Base-by-base conservation (phyloP, 2,329 filamentous ascomycete species). In the Penicillium sp. region DNA sequence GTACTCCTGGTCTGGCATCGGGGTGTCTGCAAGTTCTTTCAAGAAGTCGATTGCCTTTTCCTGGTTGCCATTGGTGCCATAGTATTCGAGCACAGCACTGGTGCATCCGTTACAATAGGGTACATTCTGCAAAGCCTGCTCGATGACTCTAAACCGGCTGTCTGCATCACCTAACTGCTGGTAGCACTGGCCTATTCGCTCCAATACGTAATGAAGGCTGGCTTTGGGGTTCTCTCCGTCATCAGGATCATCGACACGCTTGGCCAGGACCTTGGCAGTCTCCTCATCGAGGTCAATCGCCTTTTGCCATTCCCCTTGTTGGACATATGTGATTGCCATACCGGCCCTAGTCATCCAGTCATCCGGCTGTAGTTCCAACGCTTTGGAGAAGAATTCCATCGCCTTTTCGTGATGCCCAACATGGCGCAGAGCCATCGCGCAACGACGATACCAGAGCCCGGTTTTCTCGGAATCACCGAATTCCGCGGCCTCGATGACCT, bases 281-380 rank as follows among this genome's bases (percentile, higher is more conserved):
- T 66, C 58, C 23, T 57, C 58, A 41, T 71, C 69, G 9, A 70
- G 50, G 21, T 68, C 68, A 44, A 61, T 44, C 2, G 68, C 65
- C 30, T 73, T 57, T 7, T 49, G n/a, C 48, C 52, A 64, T 23
- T 64, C 38, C 7, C 23, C 5, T 11, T 26, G 15, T 11, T 5
- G 2, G 5, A 15, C 5, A 38, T 62, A 57, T 23, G 56, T 50
- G 1, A 21, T 46, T 9, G 63, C 60, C 47, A 62, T 62, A 0
- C 52, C 60, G 2, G 47, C 30, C 21, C 50, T 52, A 4, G 44
- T 49, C 2, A 45, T 30, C 48, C 47, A 53, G 7, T 49, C 30
- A 23, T 58, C 38, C 1, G 60, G 56, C 3, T 51, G 51, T 1
- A 64, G 41, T 17, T 62, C 60, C 3, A 54, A 21, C 5, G 63